Percentiles rank a stretch among this genome's conserved stretches.
Conservation (phyloP, 768 basidiomycete genomes). For the Pseudohyphozyma bogoriensis region DNA sequence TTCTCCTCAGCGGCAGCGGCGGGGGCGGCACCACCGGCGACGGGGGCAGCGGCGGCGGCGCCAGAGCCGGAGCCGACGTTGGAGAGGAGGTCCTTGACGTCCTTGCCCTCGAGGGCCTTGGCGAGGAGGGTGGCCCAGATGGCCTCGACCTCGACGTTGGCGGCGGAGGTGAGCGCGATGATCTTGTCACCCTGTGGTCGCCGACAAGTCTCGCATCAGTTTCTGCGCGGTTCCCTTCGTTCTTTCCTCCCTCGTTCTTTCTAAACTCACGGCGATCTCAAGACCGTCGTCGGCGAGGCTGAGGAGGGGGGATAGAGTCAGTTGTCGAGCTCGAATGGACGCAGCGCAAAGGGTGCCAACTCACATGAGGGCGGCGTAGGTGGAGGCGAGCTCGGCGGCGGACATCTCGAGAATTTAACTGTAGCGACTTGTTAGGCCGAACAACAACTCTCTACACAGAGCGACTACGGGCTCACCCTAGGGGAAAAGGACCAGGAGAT, state of each 20-base stretch:
- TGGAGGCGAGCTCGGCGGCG: slow-evolving; percentile 71
- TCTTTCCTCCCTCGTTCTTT: neutral
- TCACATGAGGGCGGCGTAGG: slow-evolving; percentile 95
- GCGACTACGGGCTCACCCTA: no score
- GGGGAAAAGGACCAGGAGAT: no score
- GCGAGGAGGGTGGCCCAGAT: slow-evolving; percentile 97
- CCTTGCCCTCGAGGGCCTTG: slow-evolving; percentile 95
- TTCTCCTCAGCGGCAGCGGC: slow-evolving; percentile 56
- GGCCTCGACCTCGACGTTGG: slow-evolving; percentile 75
- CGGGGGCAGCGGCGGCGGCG: slow-evolving; percentile 52
- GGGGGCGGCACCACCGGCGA: slow-evolving; percentile 52
- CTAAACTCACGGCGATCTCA: slow-evolving; percentile 83
- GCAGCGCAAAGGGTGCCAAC: slow-evolving; percentile 56
- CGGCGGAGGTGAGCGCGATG: slow-evolving; percentile 67
- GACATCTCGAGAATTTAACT: slow-evolving; percentile 39
- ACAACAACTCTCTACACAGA: no score
- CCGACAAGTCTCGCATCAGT: neutral
- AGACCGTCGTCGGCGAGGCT: slow-evolving; percentile 95
- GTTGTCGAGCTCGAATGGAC: slow-evolving; percentile 48
- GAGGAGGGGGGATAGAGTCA: slow-evolving; percentile 69
- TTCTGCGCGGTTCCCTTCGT: neutral
- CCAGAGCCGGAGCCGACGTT: slow-evolving; percentile 81
- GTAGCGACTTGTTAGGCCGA: no score
- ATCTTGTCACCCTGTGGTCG: slow-evolving; percentile 76
- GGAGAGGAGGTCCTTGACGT: slow-evolving; percentile 87